Conservation (phyloP, 2,329 filamentous ascomycete species). For the Zymoseptoria passerinii region DNA sequence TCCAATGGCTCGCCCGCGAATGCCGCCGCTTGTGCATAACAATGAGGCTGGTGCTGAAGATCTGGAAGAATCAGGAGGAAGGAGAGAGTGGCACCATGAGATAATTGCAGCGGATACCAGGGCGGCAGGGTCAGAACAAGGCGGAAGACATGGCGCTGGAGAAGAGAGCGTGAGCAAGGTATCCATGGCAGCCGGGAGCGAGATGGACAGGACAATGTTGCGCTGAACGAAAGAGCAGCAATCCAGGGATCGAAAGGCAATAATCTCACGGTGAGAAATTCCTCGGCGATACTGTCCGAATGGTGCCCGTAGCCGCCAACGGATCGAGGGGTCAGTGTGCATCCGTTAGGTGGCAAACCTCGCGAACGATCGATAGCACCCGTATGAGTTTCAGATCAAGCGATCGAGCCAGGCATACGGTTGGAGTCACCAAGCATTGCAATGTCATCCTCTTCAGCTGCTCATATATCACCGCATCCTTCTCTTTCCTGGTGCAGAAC, state of each 20-base stretch:
- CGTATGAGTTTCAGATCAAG: no score
- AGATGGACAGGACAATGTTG: background rate
- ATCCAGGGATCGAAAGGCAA: background rate
- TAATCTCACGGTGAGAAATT: background rate
- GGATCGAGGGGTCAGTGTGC: background rate
- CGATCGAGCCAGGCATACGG: no score
- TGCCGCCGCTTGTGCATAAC: background rate
- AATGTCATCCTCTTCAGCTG: background rate
- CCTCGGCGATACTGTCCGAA: background rate
- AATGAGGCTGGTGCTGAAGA: background rate
- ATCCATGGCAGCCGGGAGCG: background rate
- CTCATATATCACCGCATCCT: background rate
- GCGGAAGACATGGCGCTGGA: background rate
- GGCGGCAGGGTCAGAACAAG: background rate
- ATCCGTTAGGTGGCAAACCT: background rate
- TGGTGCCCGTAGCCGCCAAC: background rate
- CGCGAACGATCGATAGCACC: no score
- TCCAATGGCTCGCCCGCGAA: background rate
- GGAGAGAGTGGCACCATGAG: background rate
- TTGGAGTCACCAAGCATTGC: background rate
- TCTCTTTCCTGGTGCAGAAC: background rate
- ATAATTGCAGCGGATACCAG: background rate
- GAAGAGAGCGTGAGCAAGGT: background rate
- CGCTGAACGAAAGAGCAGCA: background rate
- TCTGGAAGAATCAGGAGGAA: background rate